Base-by-base conservation (phyloP, 2,329 filamentous ascomycete genomes). In the Clathrospora elynae region DNA sequence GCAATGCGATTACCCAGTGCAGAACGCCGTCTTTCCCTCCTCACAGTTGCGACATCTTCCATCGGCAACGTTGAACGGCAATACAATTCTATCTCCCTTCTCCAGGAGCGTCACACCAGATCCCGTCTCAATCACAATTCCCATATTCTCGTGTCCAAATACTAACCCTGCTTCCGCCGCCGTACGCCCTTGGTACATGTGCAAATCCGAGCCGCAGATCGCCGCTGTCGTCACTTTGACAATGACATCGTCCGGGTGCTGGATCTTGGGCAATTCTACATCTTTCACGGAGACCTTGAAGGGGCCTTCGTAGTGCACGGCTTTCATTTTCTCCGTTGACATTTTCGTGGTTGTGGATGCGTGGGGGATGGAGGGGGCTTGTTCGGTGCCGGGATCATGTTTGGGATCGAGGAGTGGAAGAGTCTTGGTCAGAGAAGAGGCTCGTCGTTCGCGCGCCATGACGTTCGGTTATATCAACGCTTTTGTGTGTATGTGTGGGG, bases 181-280 rank as follows among this genome's bases (percentile, higher is more conserved):
- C 0, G 82, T 86, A 37, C 83, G 70, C 2, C 83, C 83, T 63
- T 86, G 80, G 46, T 86, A 86, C 81, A 84, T 83, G 62, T 82
- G 67, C 45, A 73, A 53, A 46, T 72, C 64, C 4, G 76, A 79
- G 8, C 79, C 79, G 55, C 79, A 81, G 33, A 82, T 81, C 3
- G 78, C 79, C 35, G 81, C 78, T 5, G 82, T 86, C 1, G 83
- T 85, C 23, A 85, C 79, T 57, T 83, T 85, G 64, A 85, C 78
- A 46, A 85, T 81, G 22, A 78, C 75, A 70, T 85, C 82, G 67
- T 85, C 81, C 2, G 82, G 81, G 66, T 85, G 82, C 59, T 84
- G 71, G 14, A 87, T 72, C 58, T 75, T 78, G 1, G 83, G 83
- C 31, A 75, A 61, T 17, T 78, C 75, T 6, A 83, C 76, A 16